Percentiles rank a stretch among this genome's conserved stretches.
Evolutionary conservation across 2,329 filamentous ascomycete species (phyloP).

Genomic region (Xylariaceae sp.): DNA sequence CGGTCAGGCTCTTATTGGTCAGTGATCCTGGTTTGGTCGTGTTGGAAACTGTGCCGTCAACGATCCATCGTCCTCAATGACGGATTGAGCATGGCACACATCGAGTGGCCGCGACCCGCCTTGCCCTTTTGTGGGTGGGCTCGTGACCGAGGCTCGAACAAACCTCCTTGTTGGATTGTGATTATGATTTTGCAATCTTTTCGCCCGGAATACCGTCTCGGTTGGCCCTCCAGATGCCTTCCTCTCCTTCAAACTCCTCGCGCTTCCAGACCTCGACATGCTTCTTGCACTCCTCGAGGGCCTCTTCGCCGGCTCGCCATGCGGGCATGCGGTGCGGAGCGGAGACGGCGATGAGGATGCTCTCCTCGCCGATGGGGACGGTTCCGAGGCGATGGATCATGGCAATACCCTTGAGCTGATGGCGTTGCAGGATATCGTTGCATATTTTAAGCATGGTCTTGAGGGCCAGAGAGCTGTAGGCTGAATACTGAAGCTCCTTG

Average conservation of each 20-base stretch:
- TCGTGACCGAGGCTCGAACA: not conserved
- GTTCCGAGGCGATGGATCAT: conserved; percentile 81
- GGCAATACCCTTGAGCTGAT: conserved; percentile 67
- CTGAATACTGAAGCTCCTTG: conserved; percentile 68
- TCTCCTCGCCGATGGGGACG: conserved; percentile 89
- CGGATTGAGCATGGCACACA: too few relatives aligned
- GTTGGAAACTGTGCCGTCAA: too few relatives aligned
- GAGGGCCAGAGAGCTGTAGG: conserved; percentile 68
- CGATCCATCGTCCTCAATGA: too few relatives aligned
- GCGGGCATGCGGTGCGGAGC: conserved; percentile 78
- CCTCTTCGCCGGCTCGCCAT: conserved; percentile 85
- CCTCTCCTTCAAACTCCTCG: conserved; percentile 77
- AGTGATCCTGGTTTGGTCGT: too few relatives aligned
- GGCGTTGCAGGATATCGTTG: conserved; percentile 50
- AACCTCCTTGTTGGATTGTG: not conserved
- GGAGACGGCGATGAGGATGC: conserved; percentile 83
- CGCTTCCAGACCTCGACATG: conserved; percentile 93
- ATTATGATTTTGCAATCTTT: conserved; percentile 31
- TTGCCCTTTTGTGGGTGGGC: too few relatives aligned
- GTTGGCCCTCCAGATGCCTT: conserved; percentile 85
- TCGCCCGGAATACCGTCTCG: conserved; percentile 63
- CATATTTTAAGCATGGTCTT: conserved; percentile 65
- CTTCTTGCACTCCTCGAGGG: conserved; percentile 80
- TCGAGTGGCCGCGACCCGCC: too few relatives aligned
- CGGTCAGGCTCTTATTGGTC: too few relatives aligned